A percentile compares a stretch with the other conserved stretches of the same genome.
Conservation (phyloP, 441 rosid genomes). For the Gossypium gossypioides region DNA sequence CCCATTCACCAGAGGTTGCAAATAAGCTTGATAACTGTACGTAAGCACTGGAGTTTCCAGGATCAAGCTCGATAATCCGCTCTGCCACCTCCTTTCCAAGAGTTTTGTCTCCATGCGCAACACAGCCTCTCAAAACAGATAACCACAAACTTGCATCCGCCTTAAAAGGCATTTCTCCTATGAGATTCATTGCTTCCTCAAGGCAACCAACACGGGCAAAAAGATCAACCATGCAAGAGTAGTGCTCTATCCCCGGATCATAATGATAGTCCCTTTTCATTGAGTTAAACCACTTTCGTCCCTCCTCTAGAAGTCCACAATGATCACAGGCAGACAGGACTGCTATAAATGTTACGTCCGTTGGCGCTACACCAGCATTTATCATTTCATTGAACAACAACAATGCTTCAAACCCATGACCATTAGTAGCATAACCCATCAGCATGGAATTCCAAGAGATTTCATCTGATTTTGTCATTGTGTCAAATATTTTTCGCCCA, state of each 20-base stretch:
- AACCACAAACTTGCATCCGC: conserved; percentile 67
- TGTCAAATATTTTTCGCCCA: conserved; percentile 58
- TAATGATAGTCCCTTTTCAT: conserved; percentile 51
- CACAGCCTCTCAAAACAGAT: conserved; percentile 65
- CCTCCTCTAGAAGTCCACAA: conserved; percentile 71
- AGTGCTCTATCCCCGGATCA: conserved; percentile 60
- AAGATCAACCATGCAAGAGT: conserved; percentile 74
- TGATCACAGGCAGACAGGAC: conserved; percentile 72
- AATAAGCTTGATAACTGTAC: conserved; percentile 52
- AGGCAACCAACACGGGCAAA: conserved; percentile 66
- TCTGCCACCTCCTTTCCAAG: conserved; percentile 57
- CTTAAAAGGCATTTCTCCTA: conserved; percentile 45
- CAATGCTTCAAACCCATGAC: conserved; percentile 51
- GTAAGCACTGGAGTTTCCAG: conserved; percentile 62
- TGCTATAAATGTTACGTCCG: conserved; percentile 41
- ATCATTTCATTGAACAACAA: conserved; percentile 59
- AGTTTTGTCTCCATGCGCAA: conserved; percentile 47
- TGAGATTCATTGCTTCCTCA: conserved; percentile 47
- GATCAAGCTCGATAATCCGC: conserved; percentile 60
- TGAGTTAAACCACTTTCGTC: conserved; percentile 44
- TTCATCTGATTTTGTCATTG: conserved; percentile 45
- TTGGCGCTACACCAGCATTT: conserved; percentile 38
- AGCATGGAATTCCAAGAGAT: conserved; percentile 76
- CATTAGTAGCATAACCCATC: conserved; percentile 73
- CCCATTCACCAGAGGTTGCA: conserved; percentile 71